Evolutionary conservation across 352 stramenopile species (phyloP), one percentile per base, ranked within the genome.

Genomic region (Globisporangium perplexum): DNA sequence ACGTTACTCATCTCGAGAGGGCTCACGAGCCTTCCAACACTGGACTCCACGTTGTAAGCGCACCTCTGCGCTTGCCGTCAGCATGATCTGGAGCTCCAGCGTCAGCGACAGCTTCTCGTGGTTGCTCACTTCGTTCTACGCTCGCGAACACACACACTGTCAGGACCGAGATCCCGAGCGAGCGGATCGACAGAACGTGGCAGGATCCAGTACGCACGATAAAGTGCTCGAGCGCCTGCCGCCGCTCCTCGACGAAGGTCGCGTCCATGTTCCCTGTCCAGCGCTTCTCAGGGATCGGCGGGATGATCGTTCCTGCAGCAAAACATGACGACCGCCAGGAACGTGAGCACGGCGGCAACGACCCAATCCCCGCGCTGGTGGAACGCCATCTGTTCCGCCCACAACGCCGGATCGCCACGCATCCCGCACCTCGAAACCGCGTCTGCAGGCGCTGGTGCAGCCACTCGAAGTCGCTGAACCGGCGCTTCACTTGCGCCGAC

Each of bases 401-500:
- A 41, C 8, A 39, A n/a, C n/a, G n/a, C n/a, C n/a, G n/a, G n/a
- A n/a, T n/a, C n/a, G 12, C n/a, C 7, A 26, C 11, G 11, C 23
- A 54, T 26, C n/a, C 8, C 57, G 26, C 47, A 89, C 81, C 84
- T 71, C 78, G 81, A 70, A 90, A 95, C 36, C 84, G 68, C 57
- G 81, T 70, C 15, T 87, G 53, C 26, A 96, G 60, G 7, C 88
- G 74, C 51, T 91, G 66, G 31, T 96, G 88, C 7, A 96, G 73
- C 88, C 88, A 96, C 53, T 92, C 80, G 46, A 96, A 96, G 63
- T 96, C 88, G 51, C 81, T 94, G 59, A 93, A 96, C 14, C 88
- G 75, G 10, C 88, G 72, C 47, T 88, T 88, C 30, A 96, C 83
- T 86, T 92, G 81, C 26, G 75, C 79, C 7, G 69, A 67, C 12